These are phyloP conservation scores for Penicillium cinerascens DNA, from an alignment of 495 filamentous ascomycete genomes.

Conservation along the genomic window DNA sequence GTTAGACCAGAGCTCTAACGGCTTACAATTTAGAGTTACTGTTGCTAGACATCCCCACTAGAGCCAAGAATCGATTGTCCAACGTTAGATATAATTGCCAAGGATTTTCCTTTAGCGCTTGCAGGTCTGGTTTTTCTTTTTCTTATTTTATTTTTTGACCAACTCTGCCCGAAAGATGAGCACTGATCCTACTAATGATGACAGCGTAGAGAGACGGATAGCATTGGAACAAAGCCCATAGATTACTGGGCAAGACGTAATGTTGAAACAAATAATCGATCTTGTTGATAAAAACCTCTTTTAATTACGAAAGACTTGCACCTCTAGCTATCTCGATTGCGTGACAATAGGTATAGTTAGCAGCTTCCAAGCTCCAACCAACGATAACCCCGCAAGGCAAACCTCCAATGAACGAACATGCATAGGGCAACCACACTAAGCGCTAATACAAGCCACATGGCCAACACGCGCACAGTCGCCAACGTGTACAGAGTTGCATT, in stretches of 20 bases:
- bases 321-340: too few relatives aligned
- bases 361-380: background rate
- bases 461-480: background rate
- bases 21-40: background rate
- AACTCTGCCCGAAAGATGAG: background rate
- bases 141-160: too few relatives aligned
- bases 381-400: background rate
- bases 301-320: too few relatives aligned
- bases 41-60: background rate
- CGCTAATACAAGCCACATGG: background rate
- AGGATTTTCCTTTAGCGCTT: background rate
- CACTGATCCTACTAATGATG: background rate
- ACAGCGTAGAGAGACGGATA: background rate
- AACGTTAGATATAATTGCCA: background rate
- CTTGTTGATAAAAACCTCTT: background rate
- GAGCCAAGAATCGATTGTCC: background rate
- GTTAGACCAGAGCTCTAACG: background rate
- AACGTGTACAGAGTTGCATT: background rate
- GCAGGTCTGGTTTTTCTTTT: too few relatives aligned
- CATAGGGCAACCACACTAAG: background rate
- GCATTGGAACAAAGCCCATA: background rate
- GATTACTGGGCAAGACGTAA: background rate
- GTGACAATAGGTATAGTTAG: background rate
- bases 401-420: too few relatives aligned
- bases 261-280: background rate